phyloP scores from a whole-genome alignment of 2,329 filamentous ascomycete species.

The Colletotrichum cuscutae region DNA sequence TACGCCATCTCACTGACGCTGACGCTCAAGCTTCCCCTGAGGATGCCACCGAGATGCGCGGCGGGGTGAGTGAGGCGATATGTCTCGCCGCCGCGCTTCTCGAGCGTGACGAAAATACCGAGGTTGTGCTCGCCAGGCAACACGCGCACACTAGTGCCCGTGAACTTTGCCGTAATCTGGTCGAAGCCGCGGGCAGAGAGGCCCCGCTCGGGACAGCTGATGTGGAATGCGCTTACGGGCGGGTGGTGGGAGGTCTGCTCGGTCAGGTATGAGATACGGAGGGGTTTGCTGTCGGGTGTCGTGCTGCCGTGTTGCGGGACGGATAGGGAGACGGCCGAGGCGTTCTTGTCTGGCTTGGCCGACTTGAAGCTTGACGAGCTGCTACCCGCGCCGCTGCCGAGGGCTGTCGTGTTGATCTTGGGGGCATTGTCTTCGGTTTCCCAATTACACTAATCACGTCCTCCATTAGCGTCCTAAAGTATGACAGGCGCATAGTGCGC shows the following conservation, averaged over 20 bases:
- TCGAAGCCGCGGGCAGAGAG: constrained; percentile 91
- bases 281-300: constrained; percentile 57
- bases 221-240: constrained; percentile 94
- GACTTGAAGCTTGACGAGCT: constrained; percentile 61
- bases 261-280: constrained; percentile 92
- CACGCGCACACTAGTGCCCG: constrained; percentile 92
- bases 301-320: constrained; percentile 59
- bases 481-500: neutral
- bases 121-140: constrained; percentile 92
- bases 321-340: constrained; percentile 61
- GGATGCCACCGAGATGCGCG: constrained; percentile 89
- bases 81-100: constrained; percentile 84
- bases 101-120: constrained; percentile 92
- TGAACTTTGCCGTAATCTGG: constrained; percentile 97
- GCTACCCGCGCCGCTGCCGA: constrained; percentile 52
- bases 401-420: constrained; percentile 64
- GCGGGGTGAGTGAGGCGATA: constrained; percentile 96
- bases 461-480: constrained; percentile 7
- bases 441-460: constrained; percentile 82
- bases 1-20: constrained; percentile 91
- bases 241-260: constrained; percentile 99
- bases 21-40: constrained; percentile 88
- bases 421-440: constrained; percentile 85
- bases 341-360: constrained; percentile 52
- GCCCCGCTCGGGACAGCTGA: constrained; percentile 91